Conservation (phyloP, 768 basidiomycete genomes). For the Leccinum disarticulatum region DNA sequence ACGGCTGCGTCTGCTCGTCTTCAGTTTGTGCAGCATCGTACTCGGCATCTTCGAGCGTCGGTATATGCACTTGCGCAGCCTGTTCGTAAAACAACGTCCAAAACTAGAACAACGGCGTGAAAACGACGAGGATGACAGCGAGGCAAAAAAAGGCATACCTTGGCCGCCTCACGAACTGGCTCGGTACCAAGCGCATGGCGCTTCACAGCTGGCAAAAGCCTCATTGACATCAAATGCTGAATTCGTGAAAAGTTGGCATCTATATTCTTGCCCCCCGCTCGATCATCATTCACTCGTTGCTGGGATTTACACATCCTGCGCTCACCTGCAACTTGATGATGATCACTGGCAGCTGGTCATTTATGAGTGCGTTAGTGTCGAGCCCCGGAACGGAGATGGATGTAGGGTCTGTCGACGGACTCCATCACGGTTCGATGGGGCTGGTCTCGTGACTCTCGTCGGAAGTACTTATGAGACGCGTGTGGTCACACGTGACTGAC, state of each 20-base stretch:
- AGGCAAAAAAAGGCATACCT: conserved; percentile 44
- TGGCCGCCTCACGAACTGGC: conserved; percentile 86
- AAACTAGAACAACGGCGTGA: no score
- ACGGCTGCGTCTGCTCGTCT: no score
- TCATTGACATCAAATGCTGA: conserved; percentile 78
- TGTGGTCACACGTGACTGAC: conserved; percentile 29
- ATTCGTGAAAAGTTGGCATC: conserved; percentile 89
- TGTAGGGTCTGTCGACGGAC: conserved; percentile 61
- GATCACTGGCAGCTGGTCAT: conserved; percentile 91
- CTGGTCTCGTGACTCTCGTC: conserved; percentile 34
- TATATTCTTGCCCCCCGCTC: conserved; percentile 59
- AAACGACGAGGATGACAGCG: no score
- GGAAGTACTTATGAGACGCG: conserved; percentile 12
- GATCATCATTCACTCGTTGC: conserved; percentile 12
- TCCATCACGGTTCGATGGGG: conserved; percentile 63
- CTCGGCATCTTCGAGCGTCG: no score
- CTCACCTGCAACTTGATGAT: conserved; percentile 85
- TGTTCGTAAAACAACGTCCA: no score
- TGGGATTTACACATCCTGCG: not conserved
- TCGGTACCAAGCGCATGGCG: conserved; percentile 84
- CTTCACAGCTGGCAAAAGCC: conserved; percentile 85
- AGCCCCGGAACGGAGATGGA: conserved; percentile 71
- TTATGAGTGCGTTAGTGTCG: conserved; percentile 63
- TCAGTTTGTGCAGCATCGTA: no score
- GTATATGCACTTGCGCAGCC: no score